These are phyloP conservation scores for Bruguiera sexangula DNA, from an alignment of 345 rosid species.

Conservation along the genomic window DNA sequence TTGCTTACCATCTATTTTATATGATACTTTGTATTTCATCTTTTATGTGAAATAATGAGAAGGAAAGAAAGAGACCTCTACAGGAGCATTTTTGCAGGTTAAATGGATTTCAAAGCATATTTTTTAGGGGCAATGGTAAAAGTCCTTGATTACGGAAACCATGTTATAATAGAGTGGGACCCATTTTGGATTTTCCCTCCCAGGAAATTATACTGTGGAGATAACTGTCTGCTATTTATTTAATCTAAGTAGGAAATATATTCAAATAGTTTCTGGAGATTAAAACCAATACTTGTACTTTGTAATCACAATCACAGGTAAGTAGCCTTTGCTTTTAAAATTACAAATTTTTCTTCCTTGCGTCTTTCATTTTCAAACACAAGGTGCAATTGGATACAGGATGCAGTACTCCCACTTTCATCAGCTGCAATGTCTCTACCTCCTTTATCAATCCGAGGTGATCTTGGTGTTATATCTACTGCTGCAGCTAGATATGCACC, in stretches of 20 bases:
- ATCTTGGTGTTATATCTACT: slow-evolving; percentile 81
- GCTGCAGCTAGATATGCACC: slow-evolving; percentile 90
- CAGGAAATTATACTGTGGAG: too few relatives aligned
- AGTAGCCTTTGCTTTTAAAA: neutral
- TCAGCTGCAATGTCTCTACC: slow-evolving; percentile 90
- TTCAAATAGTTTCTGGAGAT: too few relatives aligned
- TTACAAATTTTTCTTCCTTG: neutral
- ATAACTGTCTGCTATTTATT: too few relatives aligned
- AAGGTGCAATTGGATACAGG: slow-evolving; percentile 41
- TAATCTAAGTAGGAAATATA: too few relatives aligned
- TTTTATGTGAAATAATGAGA: neutral
- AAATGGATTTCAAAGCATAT: too few relatives aligned
- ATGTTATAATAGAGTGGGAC: too few relatives aligned
- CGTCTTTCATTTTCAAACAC: slow-evolving; percentile 10
- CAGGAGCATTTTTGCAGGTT: too few relatives aligned
- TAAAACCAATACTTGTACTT: too few relatives aligned
- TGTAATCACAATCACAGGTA: too few relatives aligned
- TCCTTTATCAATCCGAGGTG: slow-evolving; percentile 81
- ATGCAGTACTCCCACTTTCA: slow-evolving; percentile 88
- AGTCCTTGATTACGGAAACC: too few relatives aligned
- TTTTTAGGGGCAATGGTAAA: too few relatives aligned
- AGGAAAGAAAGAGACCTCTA: neutral
- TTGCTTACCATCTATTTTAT: neutral
- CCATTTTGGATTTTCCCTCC: too few relatives aligned
- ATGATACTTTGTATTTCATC: neutral